Evolutionary conservation across 495 filamentous ascomycete species (phyloP), one percentile per base, ranked within the genome.

Genomic region (Tricharina praecox): DNA sequence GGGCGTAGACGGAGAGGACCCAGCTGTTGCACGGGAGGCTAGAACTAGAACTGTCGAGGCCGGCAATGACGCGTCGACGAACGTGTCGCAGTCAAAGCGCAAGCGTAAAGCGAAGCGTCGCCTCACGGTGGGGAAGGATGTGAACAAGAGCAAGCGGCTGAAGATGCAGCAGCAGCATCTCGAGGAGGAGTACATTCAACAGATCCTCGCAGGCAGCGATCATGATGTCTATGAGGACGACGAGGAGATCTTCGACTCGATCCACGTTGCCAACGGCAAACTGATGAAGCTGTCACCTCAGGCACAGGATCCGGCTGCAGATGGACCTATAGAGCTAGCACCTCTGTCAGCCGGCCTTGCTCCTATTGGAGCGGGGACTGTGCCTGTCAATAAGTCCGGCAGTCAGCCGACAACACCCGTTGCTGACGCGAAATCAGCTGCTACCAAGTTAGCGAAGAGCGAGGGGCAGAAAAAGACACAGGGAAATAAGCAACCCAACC

Each of bases 81-180:
- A 13, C 10, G 20, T 21, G 7, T 40, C 37, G 7, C n/a, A 40
- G 10, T 40, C 20, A 9, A 40, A 21, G 21, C 11, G 20, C 10
- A 40, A 40, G 37, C n/a, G 37, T 10, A 40, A 40, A 40, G 15
- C 37, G 21, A 32, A 32, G 28, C 37, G 37, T 16, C 37, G 37
- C n/a, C 15, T 15, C 2, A 40, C 37, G 11, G 10, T 40, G 1
- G n/a, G 2, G 13, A 40, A 40, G 37, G 37, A 21, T 18, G 10
- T 19, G 10, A 21, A 19, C n/a, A 21, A 21, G n/a, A 10, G 37
- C n/a, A 40, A 40, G 20, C 37, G 37, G 21, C 15, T n/a, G 2
- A 40, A 40, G 37, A 10, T 40, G 37, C 15, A 40, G 28, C n/a
- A n/a, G n/a, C n/a, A n/a, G n/a, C n/a, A n/a, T n/a, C 28, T 32